Percentiles rank a stretch among this genome's conserved stretches.
Conservation (phyloP, 495 filamentous ascomycete genomes). For the Pseudoneurospora amorphoporcata region DNA sequence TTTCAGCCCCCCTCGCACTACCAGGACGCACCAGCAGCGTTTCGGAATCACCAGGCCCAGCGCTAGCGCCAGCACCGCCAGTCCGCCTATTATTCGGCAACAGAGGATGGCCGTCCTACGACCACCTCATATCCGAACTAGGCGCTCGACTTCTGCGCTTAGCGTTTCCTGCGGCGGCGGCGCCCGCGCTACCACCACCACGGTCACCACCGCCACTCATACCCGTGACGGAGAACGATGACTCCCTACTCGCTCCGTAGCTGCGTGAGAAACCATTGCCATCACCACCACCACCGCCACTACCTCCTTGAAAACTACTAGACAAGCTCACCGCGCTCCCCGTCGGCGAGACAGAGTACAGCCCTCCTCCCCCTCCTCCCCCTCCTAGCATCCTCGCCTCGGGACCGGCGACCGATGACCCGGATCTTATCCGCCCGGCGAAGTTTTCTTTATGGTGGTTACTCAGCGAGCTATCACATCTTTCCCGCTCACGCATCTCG, state of each 20-base stretch:
- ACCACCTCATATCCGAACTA: conserved; percentile 23
- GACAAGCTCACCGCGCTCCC: conserved; percentile 3
- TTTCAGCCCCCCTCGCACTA: neutral
- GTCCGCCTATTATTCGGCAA: neutral
- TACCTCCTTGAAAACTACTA: neutral
- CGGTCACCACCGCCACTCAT: neutral
- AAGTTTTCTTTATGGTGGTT: conserved; percentile 18
- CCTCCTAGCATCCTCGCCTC: neutral
- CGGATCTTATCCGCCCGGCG: conserved; percentile 8
- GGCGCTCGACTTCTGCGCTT: conserved; percentile 16
- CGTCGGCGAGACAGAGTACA: conserved; percentile 11
- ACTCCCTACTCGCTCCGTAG: neutral
- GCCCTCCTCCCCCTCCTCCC: neutral
- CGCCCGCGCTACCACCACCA: conserved; percentile 3
- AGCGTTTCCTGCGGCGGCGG: conserved; percentile 3
- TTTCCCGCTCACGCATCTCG: neutral
- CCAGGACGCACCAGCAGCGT: neutral
- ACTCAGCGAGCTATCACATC: conserved; percentile 16
- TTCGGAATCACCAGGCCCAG: neutral
- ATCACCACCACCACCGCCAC: neutral
- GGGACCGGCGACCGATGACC: conserved; percentile 4
- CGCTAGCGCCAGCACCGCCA: neutral
- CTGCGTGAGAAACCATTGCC: neutral
- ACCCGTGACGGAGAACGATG: neutral
- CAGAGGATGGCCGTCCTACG: conserved; percentile 13